These are phyloP conservation scores for Houttuynia cordata DNA, from an alignment of 164 flowering plant species.

Conservation along the genomic window DNA sequence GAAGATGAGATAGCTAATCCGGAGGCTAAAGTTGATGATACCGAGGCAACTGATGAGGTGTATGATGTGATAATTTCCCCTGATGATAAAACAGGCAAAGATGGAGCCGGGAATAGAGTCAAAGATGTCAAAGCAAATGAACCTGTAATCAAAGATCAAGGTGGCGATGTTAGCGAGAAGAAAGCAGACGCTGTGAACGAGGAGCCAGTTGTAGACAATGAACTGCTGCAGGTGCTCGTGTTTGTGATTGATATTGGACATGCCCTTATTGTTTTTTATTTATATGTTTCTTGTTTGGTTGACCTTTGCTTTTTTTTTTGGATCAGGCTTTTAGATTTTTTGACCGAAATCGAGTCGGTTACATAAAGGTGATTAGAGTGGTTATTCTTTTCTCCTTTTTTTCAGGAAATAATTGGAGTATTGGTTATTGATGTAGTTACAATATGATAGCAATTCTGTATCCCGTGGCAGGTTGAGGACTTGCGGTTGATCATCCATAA, in stretches of 20 bases:
- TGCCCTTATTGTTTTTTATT: too few species aligned
- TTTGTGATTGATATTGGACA: neutral
- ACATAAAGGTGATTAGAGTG: constrained; percentile 49
- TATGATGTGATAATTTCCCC: neutral
- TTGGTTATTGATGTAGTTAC: neutral
- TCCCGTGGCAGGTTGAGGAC: constrained; percentile 83
- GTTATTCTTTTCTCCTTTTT: neutral
- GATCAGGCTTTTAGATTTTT: constrained; percentile 91
- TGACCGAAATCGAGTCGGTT: constrained; percentile 76
- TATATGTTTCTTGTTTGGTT: too few species aligned
- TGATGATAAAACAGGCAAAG: neutral
- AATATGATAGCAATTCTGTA: too few species aligned
- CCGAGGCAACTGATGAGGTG: neutral
- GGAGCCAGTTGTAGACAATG: constrained; percentile 47
- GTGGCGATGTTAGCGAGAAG: too few species aligned
- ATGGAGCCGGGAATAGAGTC: neutral
- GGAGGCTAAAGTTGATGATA: neutral
- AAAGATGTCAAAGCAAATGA: constrained; percentile 18
- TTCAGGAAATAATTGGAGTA: neutral
- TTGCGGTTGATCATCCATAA: constrained; percentile 73
- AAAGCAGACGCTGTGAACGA: too few species aligned
- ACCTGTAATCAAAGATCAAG: constrained; percentile 2
- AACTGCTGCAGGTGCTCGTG: constrained; percentile 50
- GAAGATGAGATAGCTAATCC: neutral
- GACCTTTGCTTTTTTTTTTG: constrained; percentile 2